A percentile compares a stretch with the other conserved stretches of the same genome.
phyloP scores from a whole-genome alignment of 2,329 filamentous ascomycete species.

The Onygenales sp. region DNA sequence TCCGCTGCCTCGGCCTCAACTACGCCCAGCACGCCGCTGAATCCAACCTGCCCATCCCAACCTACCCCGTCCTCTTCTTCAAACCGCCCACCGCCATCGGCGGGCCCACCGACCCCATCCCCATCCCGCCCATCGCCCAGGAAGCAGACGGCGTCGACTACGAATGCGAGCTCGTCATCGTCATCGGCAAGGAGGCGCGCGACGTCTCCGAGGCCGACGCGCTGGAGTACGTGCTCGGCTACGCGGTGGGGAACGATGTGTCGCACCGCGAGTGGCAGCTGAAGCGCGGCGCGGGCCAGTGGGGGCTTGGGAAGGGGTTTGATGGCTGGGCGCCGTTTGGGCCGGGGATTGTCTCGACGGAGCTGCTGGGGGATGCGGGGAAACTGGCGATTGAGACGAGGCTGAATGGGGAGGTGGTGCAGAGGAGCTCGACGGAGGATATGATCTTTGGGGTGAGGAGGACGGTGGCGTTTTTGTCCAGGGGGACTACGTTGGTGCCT shows the following conservation, averaged over 20 bases:
- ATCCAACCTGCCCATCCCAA: slow-evolving; percentile 58
- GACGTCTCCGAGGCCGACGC: slow-evolving; percentile 58
- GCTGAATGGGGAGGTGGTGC: slow-evolving; percentile 41
- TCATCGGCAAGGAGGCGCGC: slow-evolving; percentile 59
- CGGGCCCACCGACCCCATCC: slow-evolving; percentile 57
- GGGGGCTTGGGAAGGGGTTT: slow-evolving; percentile 64
- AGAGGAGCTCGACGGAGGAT: slow-evolving; percentile 41
- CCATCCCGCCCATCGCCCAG: slow-evolving; percentile 57
- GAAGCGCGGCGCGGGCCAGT: slow-evolving; percentile 58
- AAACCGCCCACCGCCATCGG: slow-evolving; percentile 59
- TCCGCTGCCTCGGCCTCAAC: slow-evolving; percentile 62
- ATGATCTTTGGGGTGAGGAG: slow-evolving; percentile 40
- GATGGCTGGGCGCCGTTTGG: slow-evolving; percentile 68
- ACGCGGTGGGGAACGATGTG: slow-evolving; percentile 69
- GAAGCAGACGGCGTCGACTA: slow-evolving; percentile 61
- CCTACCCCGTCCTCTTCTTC: slow-evolving; percentile 65
- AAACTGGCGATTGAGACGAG: slow-evolving; percentile 34
- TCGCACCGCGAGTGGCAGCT: slow-evolving; percentile 71
- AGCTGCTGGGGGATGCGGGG: slow-evolving; percentile 36
- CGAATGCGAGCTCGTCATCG: slow-evolving; percentile 66
- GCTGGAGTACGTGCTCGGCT: slow-evolving; percentile 64
- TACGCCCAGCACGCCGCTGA: slow-evolving; percentile 64
- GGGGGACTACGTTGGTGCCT: slow-evolving; percentile 31
- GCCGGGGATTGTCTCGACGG: slow-evolving; percentile 56
- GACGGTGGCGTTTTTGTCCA: slow-evolving; percentile 38